Conservation (phyloP, 768 basidiomycete genomes). For the Hemileccinum rubropunctum region DNA sequence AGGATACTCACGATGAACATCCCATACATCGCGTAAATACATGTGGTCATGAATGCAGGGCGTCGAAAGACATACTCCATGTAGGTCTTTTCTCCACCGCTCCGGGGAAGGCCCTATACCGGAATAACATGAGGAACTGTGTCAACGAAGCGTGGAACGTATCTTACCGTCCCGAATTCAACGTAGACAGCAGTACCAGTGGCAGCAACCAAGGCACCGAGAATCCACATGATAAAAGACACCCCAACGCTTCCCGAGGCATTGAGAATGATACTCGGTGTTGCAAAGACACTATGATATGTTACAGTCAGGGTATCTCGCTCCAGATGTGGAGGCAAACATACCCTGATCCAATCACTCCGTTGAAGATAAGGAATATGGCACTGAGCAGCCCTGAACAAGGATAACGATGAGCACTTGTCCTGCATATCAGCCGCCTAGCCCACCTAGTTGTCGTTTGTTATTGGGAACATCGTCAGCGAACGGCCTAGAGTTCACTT, state of each 20-base stretch:
- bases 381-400: conserved; percentile 42
- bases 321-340: neutral
- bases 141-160: neutral
- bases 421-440: neutral
- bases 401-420: neutral
- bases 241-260: conserved; percentile 71
- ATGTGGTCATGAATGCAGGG: conserved; percentile 61
- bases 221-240: conserved; percentile 67
- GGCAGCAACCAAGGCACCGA: conserved; percentile 62
- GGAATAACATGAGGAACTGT: neutral
- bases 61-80: conserved; percentile 65
- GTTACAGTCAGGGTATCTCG: neutral
- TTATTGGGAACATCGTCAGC: conserved; percentile 47
- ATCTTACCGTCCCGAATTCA: conserved; percentile 67
- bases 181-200: conserved; percentile 70
- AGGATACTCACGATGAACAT: conserved; percentile 48
- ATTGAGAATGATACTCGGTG: conserved; percentile 63
- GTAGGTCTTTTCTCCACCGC: conserved; percentile 76
- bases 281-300: conserved; percentile 59
- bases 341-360: conserved; percentile 70
- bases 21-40: conserved; percentile 56
- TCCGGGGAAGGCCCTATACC: conserved; percentile 61
- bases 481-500: conserved; percentile 6
- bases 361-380: conserved; percentile 69
- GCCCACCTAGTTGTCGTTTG: conserved; percentile 51